Conservation (phyloP, 2,329 filamentous ascomycete species). For the Aureobasidium subglaciale region DNA sequence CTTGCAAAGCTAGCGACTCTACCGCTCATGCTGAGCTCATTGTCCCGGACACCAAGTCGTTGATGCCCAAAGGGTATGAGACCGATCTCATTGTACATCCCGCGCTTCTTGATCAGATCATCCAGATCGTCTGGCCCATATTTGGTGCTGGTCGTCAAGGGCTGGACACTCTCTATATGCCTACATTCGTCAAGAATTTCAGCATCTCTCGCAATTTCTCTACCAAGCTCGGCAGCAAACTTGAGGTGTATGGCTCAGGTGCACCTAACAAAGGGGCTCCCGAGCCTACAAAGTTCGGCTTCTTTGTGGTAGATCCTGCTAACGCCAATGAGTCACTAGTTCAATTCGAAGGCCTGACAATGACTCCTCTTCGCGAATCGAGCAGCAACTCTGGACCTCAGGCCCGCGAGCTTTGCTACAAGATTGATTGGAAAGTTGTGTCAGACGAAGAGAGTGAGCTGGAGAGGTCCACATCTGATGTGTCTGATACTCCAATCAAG, state of each 20-base stretch:
- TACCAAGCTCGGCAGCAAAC: neutral
- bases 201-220: neutral
- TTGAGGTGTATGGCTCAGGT: conserved; percentile 5
- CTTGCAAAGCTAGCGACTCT: neutral
- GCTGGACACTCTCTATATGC: conserved; percentile 4
- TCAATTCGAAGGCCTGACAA: neutral
- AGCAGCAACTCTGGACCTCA: neutral
- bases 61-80: conserved; percentile 8
- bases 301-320: neutral
- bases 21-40: conserved; percentile 6
- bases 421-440: neutral
- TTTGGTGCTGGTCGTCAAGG: neutral
- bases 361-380: conserved; percentile 7
- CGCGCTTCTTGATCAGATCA: conserved; percentile 2
- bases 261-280: neutral
- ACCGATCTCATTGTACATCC: conserved; percentile 2
- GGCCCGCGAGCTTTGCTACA: conserved; percentile 8
- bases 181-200: conserved; percentile 9
- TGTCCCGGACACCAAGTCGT: neutral
- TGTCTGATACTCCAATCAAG: neutral
- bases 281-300: conserved; percentile 3
- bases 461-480: neutral
- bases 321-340: neutral
- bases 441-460: neutral
- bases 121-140: conserved; percentile 9